Evolutionary conservation across 176 grass and related monocot genomes (phyloP).

Genomic region (Dendrocalamus sinicus): DNA sequence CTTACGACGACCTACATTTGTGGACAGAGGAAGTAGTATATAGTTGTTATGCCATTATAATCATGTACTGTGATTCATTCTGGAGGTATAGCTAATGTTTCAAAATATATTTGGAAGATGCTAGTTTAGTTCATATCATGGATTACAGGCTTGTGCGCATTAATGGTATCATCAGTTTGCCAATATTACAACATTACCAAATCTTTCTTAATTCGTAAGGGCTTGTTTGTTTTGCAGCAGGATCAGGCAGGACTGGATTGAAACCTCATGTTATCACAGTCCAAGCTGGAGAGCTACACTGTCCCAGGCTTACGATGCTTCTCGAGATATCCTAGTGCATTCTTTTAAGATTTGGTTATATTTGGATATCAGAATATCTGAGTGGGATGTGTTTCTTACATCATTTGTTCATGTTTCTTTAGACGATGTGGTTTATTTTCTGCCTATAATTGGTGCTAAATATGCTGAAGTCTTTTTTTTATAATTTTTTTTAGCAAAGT

Average conservation of each 20-base stretch:
- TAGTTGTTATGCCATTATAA: background rate
- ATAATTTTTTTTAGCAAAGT: background rate
- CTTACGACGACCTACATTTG: no score
- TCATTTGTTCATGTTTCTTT: background rate
- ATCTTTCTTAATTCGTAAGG: background rate
- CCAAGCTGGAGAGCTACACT: constrained; percentile 80
- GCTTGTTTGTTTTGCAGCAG: constrained; percentile 41
- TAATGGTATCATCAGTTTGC: constrained; percentile 15
- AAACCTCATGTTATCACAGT: constrained; percentile 74
- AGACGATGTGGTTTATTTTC: background rate
- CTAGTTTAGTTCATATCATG: constrained; percentile 1
- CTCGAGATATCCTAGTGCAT: background rate
- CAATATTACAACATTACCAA: background rate
- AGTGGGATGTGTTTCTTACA: constrained; percentile 1
- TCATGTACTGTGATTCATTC: background rate
- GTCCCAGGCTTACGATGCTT: background rate
- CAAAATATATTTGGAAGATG: background rate
- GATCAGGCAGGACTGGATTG: constrained; percentile 52
- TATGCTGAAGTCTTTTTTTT: background rate
- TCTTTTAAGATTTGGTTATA: constrained; percentile 9
- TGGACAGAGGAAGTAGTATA: no score
- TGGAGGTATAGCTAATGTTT: background rate
- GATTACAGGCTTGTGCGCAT: constrained; percentile 3
- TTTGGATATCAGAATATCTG: constrained; percentile 25
- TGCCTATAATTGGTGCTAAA: background rate